Evolutionary conservation across 306 rosid genomes (phyloP).

Genomic region (Quercus aquifolioides): DNA sequence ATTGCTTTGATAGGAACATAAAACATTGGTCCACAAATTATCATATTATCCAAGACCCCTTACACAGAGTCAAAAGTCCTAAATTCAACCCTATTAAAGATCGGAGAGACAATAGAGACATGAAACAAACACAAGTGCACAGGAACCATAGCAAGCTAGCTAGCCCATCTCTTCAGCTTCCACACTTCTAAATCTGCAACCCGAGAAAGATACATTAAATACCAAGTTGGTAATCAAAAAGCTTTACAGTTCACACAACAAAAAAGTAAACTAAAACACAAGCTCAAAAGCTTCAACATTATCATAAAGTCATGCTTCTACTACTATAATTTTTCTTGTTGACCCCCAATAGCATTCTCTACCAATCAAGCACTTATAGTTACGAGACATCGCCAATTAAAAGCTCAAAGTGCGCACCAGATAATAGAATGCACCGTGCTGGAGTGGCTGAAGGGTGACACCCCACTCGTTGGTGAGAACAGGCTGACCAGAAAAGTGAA

Average conservation of each 20-base stretch:
- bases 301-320: too few relatives aligned
- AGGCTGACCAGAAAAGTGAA: conserved; percentile 79
- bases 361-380: background rate
- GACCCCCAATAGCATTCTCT: background rate
- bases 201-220: conserved; percentile 5
- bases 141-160: conserved; percentile 16
- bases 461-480: conserved; percentile 91
- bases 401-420: conserved; percentile 38
- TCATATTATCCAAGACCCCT: conserved; percentile 13
- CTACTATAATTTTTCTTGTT: background rate
- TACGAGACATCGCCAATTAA: too few relatives aligned
- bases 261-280: background rate
- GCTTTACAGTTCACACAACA: background rate
- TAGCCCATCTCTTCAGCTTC: conserved; percentile 14
- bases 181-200: conserved; percentile 57
- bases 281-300: background rate
- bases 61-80: background rate
- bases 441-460: conserved; percentile 75
- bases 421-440: conserved; percentile 75
- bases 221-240: background rate
- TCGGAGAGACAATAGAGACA: conserved; percentile 12
- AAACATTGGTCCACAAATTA: conserved; percentile 27
- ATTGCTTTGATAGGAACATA: background rate
- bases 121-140: background rate
- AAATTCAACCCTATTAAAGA: conserved; percentile 18